These are phyloP conservation scores for Solanum tarapatanum DNA, from an alignment of 257 asterid species.

Conservation along the genomic window DNA sequence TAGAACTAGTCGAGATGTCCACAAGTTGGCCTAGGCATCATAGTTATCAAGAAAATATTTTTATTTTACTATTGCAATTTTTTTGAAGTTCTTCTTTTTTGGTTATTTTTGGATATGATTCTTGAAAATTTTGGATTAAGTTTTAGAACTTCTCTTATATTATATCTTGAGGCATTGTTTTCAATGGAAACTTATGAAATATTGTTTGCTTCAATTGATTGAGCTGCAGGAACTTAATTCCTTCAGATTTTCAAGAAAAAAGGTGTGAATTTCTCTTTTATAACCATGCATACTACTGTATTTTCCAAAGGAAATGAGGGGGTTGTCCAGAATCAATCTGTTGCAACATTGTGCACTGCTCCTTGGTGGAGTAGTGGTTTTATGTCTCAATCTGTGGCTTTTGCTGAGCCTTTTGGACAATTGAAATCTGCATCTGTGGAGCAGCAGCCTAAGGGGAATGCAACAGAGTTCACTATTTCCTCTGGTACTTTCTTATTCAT, in stretches of 20 bases:
- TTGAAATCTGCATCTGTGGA: conserved; percentile 24
- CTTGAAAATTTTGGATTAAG: background rate
- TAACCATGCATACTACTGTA: conserved; percentile 31
- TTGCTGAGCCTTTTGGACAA: conserved; percentile 22
- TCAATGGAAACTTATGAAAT: background rate
- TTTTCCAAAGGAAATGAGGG: conserved; percentile 36
- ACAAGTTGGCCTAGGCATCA: background rate
- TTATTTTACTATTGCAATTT: background rate
- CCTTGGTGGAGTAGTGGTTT: conserved; percentile 40
- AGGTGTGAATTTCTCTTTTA: conserved; percentile 2
- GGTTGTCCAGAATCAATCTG: conserved; percentile 12
- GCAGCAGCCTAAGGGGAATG: conserved; percentile 13
- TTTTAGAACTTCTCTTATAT: background rate
- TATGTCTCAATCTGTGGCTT: conserved; percentile 26
- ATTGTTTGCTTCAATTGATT: background rate
- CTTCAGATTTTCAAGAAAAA: background rate
- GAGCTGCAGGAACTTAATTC: conserved; percentile 7
- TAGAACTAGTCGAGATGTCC: background rate
- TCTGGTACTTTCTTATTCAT: conserved; percentile 20
- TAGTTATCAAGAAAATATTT: background rate
- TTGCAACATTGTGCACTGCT: conserved; percentile 8
- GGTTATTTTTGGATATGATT: background rate
- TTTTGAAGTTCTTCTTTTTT: background rate
- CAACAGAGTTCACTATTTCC: conserved; percentile 19
- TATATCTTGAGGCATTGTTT: background rate